phyloP scores from a whole-genome alignment of 208 protist genomes.

The Phytomonas sp. region DNA sequence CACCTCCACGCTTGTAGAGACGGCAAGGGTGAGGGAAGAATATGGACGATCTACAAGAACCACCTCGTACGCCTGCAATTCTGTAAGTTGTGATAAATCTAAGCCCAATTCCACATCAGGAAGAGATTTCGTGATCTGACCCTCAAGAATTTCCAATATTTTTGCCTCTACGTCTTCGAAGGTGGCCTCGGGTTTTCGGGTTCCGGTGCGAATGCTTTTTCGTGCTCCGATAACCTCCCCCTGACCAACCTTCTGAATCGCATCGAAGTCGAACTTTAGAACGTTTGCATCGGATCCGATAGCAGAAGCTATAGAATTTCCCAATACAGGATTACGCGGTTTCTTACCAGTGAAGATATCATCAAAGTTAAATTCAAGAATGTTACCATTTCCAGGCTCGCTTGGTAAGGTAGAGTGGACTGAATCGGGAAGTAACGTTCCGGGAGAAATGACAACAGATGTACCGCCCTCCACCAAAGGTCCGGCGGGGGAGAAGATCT shows the following conservation, averaged over 20 bases:
- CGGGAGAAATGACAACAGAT: slow-evolving; percentile 47
- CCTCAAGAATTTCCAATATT: slow-evolving; percentile 25
- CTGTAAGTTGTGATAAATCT: slow-evolving; percentile 11
- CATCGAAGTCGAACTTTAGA: slow-evolving; percentile 80
- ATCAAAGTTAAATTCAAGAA: slow-evolving; percentile 1
- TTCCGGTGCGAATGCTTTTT: slow-evolving; percentile 59
- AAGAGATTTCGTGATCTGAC: slow-evolving; percentile 10
- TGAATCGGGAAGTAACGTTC: slow-evolving; percentile 22
- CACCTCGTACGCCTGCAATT: slow-evolving; percentile 30
- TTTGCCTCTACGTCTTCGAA: slow-evolving; percentile 31
- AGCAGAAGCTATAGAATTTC: not conserved
- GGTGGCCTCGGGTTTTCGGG: slow-evolving; percentile 35
- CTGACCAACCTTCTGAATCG: slow-evolving; percentile 72
- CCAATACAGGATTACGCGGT: not conserved
- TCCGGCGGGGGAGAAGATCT: slow-evolving; percentile 59
- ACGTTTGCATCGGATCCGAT: slow-evolving; percentile 25
- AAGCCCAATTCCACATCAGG: slow-evolving; percentile 2
- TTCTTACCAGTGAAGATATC: slow-evolving; percentile 7
- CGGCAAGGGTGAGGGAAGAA: slow-evolving; percentile 38
- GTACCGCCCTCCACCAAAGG: slow-evolving; percentile 25
- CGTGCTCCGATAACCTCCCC: slow-evolving; percentile 70
- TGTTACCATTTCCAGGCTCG: not conserved
- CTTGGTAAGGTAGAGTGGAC: slow-evolving; percentile 5
- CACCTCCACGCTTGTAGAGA: slow-evolving; percentile 19
- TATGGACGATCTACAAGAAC: slow-evolving; percentile 36